These are phyloP conservation scores for Ensete glaucum DNA, from an alignment of 176 grass and related monocot genomes.

Conservation along the genomic window DNA sequence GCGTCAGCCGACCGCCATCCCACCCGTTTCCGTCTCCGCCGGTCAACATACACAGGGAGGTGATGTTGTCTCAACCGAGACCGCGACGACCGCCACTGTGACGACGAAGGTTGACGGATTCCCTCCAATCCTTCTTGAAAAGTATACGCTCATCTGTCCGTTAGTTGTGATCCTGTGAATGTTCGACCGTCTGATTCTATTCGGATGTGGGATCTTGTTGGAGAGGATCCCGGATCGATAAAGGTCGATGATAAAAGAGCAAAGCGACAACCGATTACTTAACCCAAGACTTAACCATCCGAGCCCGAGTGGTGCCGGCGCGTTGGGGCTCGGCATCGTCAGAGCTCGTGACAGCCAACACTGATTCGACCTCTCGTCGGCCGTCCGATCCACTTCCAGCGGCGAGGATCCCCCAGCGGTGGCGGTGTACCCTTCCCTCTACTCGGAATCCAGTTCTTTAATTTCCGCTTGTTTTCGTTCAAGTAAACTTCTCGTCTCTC, in stretches of 20 bases:
- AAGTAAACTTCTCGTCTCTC: conserved; percentile 1
- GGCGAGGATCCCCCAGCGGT: neutral
- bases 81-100: neutral
- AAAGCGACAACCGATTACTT: too few species aligned
- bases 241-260: neutral
- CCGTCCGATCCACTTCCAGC: neutral
- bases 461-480: neutral
- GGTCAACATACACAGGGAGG: neutral
- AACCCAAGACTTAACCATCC: too few species aligned
- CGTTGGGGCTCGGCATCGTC: neutral
- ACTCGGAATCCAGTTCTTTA: neutral
- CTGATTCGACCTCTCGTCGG: neutral
- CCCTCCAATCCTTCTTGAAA: neutral
- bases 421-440: neutral
- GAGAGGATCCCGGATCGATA: neutral
- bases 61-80: neutral
- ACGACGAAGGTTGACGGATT: neutral
- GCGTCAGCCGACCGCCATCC: neutral
- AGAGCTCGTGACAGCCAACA: neutral
- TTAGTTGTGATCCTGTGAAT: too few species aligned
- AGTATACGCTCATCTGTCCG: neutral
- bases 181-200: neutral
- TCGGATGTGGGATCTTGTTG: neutral
- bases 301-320: neutral
- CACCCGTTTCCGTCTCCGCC: neutral